phyloP scores from a whole-genome alignment of 371 early-diverging fungal genomes.

The Mucor plumbeus region DNA sequence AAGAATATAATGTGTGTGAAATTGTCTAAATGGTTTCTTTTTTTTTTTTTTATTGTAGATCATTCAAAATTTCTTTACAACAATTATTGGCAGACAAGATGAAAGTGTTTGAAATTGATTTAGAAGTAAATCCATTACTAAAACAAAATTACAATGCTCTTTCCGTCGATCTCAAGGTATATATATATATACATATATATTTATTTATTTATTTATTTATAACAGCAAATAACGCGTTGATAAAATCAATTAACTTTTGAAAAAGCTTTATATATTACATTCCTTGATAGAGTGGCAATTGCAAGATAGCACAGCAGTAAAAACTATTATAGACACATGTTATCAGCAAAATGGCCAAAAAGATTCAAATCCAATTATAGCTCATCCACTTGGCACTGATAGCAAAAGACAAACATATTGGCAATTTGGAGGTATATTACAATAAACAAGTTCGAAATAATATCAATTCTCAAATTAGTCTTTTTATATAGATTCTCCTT shows the following conservation, averaged over 20 bases:
- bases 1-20: no score
- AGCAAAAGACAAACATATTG: constrained; percentile 39
- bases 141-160: constrained; percentile 31
- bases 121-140: constrained; percentile 40
- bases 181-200: no score
- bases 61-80: constrained; percentile 29
- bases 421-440: constrained; percentile 44
- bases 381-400: constrained; percentile 35
- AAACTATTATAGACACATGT: constrained; percentile 29
- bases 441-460: not conserved
- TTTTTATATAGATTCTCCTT: constrained; percentile 26
- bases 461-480: not conserved
- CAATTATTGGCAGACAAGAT: constrained; percentile 40
- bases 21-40: no score
- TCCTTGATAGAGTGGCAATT: constrained; percentile 53
- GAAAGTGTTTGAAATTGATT: constrained; percentile 36
- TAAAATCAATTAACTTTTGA: not conserved
- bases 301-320: constrained; percentile 42
- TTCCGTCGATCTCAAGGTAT: constrained; percentile 36
- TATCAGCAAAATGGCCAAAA: constrained; percentile 13
- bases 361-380: constrained; percentile 29
- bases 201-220: no score
- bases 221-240: not conserved
- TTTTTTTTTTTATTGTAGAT: constrained; percentile 7
- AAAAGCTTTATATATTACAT: constrained; percentile 38